Evolutionary conservation across 2,329 filamentous ascomycete species (phyloP), one percentile per base, ranked within the genome.

Genomic region (Nothophoma quercina): DNA sequence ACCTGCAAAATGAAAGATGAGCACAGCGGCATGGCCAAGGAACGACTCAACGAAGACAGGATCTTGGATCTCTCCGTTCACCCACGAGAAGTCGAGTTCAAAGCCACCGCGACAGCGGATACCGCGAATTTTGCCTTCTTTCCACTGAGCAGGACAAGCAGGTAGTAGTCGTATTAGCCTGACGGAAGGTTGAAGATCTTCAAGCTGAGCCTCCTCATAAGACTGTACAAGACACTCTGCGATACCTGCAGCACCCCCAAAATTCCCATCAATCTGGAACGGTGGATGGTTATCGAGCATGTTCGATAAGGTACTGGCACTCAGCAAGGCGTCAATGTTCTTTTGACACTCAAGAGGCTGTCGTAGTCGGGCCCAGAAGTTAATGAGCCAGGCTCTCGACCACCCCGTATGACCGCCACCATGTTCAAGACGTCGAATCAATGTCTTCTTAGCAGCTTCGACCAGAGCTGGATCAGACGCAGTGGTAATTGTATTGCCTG

Each of bases 211-310:
- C 19, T 43, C 39, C 21, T 48, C 51, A 6, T 54, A 44, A 3
- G 43, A 44, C 28, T 54, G 51, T 7, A 49, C 22, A 15, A 54
- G 44, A 29, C 43, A 48, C n/a, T 81, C 79, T 1, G 77, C 56
- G 12, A 82, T 76, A 2, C 77, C 80, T 3, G 77, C 77, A n/a
- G 74, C 75, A 1, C 75, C 76, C 1, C 80, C 80, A 54, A 81
- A 79, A 45, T 82, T 82, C 1, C 79, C 79, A 58, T 82, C 79
- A 18, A 81, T 80, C 55, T 82, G 79, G 55, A 81, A 81, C 2
- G 52, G 48, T 7, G 49, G 48, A 9, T 53, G 48, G 5, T 32
- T 51, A 42, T 81, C 78, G 2, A 81, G 57, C 48, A 81, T 59
- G 58, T 80, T 81, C 1, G 75, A 70, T 15, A 79, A 59, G 0